Conservation (phyloP, 495 filamentous ascomycete genomes). For the Copromyces sp. region DNA sequence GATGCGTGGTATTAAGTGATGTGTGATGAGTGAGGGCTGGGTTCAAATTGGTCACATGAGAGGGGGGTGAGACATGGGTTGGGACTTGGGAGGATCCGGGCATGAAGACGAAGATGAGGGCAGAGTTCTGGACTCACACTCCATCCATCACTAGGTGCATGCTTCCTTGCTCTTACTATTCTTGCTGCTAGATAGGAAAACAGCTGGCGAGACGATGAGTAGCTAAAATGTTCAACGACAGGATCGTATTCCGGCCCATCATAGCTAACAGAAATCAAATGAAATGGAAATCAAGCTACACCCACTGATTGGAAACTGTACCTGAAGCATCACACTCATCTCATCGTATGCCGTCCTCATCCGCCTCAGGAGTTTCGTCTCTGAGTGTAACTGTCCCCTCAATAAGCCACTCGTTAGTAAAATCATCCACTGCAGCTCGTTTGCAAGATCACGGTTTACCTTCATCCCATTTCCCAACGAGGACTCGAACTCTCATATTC, state of each 20-base stretch:
- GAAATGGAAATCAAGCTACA: background rate
- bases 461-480: background rate
- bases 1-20: background rate
- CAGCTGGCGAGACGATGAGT: background rate
- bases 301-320: background rate
- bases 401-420: background rate
- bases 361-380: background rate
- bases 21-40: no score
- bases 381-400: no score
- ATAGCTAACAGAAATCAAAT: background rate
- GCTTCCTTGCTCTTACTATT: background rate
- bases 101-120: no score
- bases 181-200: background rate
- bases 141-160: background rate
- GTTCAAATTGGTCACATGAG: no score
- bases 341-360: background rate
- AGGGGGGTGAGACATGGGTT: no score
- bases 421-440: background rate
- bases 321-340: background rate
- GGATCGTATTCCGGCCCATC: background rate
- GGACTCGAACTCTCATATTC: no score
- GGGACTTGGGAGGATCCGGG: no score
- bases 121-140: no score
- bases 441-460: background rate
- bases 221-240: background rate